Evolutionary conservation across 768 basidiomycete genomes (phyloP).

Genomic region (Calocera cornea): DNA sequence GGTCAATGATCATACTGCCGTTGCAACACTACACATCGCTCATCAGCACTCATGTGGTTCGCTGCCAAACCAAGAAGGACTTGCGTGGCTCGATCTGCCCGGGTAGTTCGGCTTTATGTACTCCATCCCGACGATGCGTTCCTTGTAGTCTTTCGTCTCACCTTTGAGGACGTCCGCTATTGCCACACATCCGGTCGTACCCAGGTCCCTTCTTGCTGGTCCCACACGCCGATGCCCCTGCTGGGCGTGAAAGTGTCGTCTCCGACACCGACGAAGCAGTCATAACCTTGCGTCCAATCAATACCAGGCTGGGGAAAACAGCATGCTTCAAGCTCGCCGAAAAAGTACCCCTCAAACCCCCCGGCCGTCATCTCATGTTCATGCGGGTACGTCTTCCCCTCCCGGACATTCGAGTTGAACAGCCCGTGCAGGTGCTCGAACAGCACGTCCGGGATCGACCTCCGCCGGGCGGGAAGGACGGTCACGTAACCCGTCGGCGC

Average conservation of each 20-base stretch:
- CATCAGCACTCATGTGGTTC: neutral
- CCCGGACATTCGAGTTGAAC: constrained; percentile 62
- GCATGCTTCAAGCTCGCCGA: constrained; percentile 63
- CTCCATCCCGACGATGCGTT: neutral
- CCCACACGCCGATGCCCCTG: constrained; percentile 43
- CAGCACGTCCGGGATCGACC: constrained; percentile 35
- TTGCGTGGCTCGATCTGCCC: constrained; percentile 72
- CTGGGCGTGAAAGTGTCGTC: constrained; percentile 31
- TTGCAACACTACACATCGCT: constrained; percentile 56
- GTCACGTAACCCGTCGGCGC: constrained; percentile 24
- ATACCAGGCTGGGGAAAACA: too few species aligned
- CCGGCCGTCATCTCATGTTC: constrained; percentile 37
- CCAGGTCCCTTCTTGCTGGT: constrained; percentile 56
- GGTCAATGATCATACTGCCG: constrained; percentile 72
- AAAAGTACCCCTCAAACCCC: constrained; percentile 62
- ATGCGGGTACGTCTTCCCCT: constrained; percentile 76
- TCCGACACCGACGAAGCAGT: constrained; percentile 18
- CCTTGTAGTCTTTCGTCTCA: neutral
- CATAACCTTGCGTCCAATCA: constrained; percentile 35
- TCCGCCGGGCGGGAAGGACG: constrained; percentile 40
- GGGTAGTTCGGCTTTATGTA: constrained; percentile 82
- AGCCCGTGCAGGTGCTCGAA: constrained; percentile 44
- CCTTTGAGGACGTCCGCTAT: neutral
- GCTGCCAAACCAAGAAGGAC: neutral
- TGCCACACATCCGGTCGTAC: neutral